Evolutionary conservation across 2,329 filamentous ascomycete species (phyloP).

Genomic region (Sphaceloma murrayae): DNA sequence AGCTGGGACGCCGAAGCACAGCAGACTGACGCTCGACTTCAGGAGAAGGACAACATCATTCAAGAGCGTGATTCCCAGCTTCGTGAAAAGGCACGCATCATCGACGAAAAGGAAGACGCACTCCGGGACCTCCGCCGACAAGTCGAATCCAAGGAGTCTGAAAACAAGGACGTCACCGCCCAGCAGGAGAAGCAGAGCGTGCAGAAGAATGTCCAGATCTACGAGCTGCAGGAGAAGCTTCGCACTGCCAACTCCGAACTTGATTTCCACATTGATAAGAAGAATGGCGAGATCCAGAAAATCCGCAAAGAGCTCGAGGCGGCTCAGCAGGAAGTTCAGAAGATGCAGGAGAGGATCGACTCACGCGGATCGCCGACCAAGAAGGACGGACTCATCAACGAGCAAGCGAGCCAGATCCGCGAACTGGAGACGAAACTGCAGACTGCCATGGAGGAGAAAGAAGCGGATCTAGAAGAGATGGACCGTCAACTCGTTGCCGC

Average conservation of each 20-base stretch:
- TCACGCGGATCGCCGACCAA: slow-evolving; percentile 31
- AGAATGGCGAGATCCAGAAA: slow-evolving; percentile 30
- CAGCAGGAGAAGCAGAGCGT: slow-evolving; percentile 48
- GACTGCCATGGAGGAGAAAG: slow-evolving; percentile 29
- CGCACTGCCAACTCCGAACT: slow-evolving; percentile 31
- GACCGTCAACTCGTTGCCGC: slow-evolving; percentile 28
- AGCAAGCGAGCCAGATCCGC: slow-evolving; percentile 29
- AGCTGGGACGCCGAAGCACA: slow-evolving; percentile 33
- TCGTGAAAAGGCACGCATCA: slow-evolving; percentile 62
- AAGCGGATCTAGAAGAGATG: slow-evolving; percentile 29
- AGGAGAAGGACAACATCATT: slow-evolving; percentile 39
- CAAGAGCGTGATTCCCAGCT: slow-evolving; percentile 66
- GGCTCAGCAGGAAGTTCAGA: slow-evolving; percentile 26
- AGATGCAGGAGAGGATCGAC: slow-evolving; percentile 27
- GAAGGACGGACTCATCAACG: slow-evolving; percentile 29
- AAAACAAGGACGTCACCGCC: slow-evolving; percentile 23
- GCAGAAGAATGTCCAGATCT: slow-evolving; percentile 36
- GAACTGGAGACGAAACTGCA: slow-evolving; percentile 27
- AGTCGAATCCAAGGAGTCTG: slow-evolving; percentile 24
- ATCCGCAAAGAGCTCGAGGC: slow-evolving; percentile 33
- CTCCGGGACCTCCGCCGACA: slow-evolving; percentile 35
- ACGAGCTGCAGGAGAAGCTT: slow-evolving; percentile 43
- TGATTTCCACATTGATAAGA: slow-evolving; percentile 36
- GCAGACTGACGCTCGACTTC: slow-evolving; percentile 29
- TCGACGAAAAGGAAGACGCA: slow-evolving; percentile 67